Evolutionary conservation across 208 protist species (phyloP), one percentile per base, ranked within the genome.

Genomic region (Trypanosoma platydactyli): DNA sequence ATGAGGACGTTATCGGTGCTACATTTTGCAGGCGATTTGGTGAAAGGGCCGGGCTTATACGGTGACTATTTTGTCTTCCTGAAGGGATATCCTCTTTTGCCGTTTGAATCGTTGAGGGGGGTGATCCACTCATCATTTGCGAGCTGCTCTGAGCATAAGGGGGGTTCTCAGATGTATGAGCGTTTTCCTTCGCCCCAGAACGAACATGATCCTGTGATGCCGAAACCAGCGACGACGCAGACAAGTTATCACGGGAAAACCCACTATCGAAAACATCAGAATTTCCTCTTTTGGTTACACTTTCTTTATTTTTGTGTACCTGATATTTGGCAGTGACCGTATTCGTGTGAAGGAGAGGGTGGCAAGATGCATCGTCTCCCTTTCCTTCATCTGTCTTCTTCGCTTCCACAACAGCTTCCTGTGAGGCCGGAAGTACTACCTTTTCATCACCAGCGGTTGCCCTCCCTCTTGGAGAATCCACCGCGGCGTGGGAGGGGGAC

Each of bases 11-110:
- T n/a, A n/a, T n/a, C n/a, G 56, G n/a, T 46, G 41, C 18, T n/a
- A 40, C 18, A 38, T 6, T 12, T 20, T 12, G 11, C 15, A 22
- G n/a, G 11, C 51, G 51, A 12, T 25, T 48, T 59, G 62, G 62
- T 3, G 62, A 67, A 9, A 67, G 57, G 22, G 62, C 51, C 22
- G 62, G 62, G 41, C 62, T 67, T 11, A 67, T 38, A 18, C 38
- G 62, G 20, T 67, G 62, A 49, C 22, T 27, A 50, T 38, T 58
- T 29, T 35, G 50, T 20, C 40, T 27, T 30, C 5, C 40, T 33
- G 41, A 42, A 29, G 27, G 12, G 29, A n/a, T 30, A 0, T 64
- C 59, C 5, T 58, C 53, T 24, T 42, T 58, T 44, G 20, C 33
- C 5, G 53, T 44, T 42, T 20, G 13, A 38, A 44, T 44, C 27